A percentile compares a stretch with the other conserved stretches of the same genome.
Evolutionary conservation across 352 stramenopile species (phyloP).

Genomic region (Pythium rhizo-oryzae): DNA sequence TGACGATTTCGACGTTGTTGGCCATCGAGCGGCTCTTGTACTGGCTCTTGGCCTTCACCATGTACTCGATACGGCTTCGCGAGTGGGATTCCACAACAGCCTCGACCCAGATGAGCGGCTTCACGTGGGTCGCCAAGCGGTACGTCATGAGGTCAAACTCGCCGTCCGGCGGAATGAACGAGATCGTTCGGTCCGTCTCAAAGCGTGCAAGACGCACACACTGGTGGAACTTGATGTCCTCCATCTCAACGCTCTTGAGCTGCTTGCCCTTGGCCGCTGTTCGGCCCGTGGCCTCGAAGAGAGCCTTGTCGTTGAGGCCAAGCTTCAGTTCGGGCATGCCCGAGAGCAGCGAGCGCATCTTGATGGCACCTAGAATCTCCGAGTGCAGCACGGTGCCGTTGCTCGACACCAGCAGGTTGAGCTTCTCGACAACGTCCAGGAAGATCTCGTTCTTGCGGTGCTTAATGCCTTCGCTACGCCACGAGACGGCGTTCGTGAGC

Average conservation of each 20-base stretch:
- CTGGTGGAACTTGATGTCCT: constrained; percentile 99
- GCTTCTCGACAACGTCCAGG: constrained; percentile 99
- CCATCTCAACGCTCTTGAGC: constrained; percentile 93
- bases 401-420: constrained; percentile 95
- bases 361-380: constrained; percentile 98
- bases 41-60: constrained; percentile 98
- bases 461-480: constrained; percentile 99
- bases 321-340: constrained; percentile 99
- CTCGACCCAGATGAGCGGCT: constrained; percentile 99
- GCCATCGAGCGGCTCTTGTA: constrained; percentile 99
- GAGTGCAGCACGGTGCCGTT: constrained; percentile 98
- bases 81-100: constrained; percentile 98
- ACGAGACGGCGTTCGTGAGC: constrained; percentile 99
- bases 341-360: constrained; percentile 98
- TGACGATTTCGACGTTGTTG: constrained; percentile 99
- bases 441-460: constrained; percentile 99
- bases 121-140: constrained; percentile 98
- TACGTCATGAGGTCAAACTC: constrained; percentile 99
- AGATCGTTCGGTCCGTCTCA: constrained; percentile 99
- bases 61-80: constrained; percentile 98
- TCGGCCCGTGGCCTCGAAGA: constrained; percentile 97
- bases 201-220: constrained; percentile 98
- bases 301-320: constrained; percentile 99
- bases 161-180: constrained; percentile 99
- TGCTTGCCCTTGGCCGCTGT: constrained; percentile 92